Percentiles rank a stretch among this genome's conserved stretches.
These are phyloP conservation scores for Ailanthus altissimus DNA, from an alignment of 345 rosid genomes.

Conservation along the genomic window DNA sequence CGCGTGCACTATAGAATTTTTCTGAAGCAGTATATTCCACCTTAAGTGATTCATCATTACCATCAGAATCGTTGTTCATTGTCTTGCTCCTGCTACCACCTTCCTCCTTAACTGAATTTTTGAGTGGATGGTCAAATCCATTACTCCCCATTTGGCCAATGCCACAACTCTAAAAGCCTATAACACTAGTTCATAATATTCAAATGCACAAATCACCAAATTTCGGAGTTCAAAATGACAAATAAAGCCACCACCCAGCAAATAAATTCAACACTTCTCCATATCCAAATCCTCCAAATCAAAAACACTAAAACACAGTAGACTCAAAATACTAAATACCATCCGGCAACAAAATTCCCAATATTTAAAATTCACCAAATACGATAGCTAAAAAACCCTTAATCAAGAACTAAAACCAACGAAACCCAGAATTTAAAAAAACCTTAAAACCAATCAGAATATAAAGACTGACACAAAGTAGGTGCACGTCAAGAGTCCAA, in stretches of 20 bases:
- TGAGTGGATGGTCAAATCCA: conserved; percentile 50
- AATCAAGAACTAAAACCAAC: conserved; percentile 7
- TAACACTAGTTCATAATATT: not conserved
- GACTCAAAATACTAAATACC: conserved; percentile 14
- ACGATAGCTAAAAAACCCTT: not conserved
- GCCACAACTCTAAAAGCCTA: conserved; percentile 3
- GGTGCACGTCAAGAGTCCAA: conserved; percentile 14
- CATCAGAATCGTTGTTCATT: conserved; percentile 20
- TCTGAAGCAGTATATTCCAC: conserved; percentile 28
- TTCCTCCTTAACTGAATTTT: conserved; percentile 34
- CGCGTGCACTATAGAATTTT: conserved; percentile 20
- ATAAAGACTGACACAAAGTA: not conserved
- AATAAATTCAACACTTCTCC: not conserved
- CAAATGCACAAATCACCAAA: not conserved
- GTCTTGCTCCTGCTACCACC: conserved; percentile 31
- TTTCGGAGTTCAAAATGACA: not conserved
- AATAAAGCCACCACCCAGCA: not conserved
- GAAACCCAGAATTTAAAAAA: not conserved
- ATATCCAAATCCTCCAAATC: not conserved
- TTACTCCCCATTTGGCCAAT: conserved; percentile 54
- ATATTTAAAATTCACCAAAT: conserved; percentile 9
- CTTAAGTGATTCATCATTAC: conserved; percentile 17
- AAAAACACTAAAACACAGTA: conserved; percentile 10
- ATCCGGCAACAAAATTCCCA: conserved; percentile 11
- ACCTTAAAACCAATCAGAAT: not conserved